These are phyloP conservation scores for Bipolaris oryzae DNA, from an alignment of 2,329 filamentous ascomycete genomes.

Conservation along the genomic window DNA sequence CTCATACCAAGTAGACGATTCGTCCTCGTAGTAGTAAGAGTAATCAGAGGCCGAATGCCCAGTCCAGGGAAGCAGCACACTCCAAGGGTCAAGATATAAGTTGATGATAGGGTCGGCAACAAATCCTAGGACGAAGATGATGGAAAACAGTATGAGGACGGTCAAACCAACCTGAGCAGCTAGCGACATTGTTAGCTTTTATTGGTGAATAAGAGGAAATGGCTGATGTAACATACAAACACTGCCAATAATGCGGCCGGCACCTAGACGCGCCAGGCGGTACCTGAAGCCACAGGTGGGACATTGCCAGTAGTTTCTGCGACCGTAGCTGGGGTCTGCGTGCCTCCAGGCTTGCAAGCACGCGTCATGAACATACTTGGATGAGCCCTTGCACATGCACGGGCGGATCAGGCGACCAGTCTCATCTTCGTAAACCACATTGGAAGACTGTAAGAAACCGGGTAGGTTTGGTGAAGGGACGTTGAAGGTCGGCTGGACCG, in stretches of 20 bases:
- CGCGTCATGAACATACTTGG: slow-evolving; percentile 91
- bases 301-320: slow-evolving; percentile 82
- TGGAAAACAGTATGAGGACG: slow-evolving; percentile 69
- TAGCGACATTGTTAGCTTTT: slow-evolving; percentile 21
- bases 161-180: slow-evolving; percentile 74
- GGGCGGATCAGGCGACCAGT: slow-evolving; percentile 81
- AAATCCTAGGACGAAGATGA: slow-evolving; percentile 85
- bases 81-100: slow-evolving; percentile 77
- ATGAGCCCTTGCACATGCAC: slow-evolving; percentile 91
- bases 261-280: slow-evolving; percentile 75
- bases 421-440: slow-evolving; percentile 74
- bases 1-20: slow-evolving; percentile 69
- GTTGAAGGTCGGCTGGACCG: slow-evolving; percentile 66
- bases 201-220: not conserved
- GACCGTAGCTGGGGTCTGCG: slow-evolving; percentile 67
- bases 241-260: slow-evolving; percentile 67
- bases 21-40: slow-evolving; percentile 42
- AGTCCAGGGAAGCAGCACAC: slow-evolving; percentile 48
- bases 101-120: slow-evolving; percentile 91
- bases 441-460: slow-evolving; percentile 63
- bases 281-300: slow-evolving; percentile 88
- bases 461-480: slow-evolving; percentile 60
- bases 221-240: slow-evolving; percentile 42
- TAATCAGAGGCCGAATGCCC: slow-evolving; percentile 25
- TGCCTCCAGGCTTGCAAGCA: slow-evolving; percentile 85